Conservation (phyloP, 2,329 filamentous ascomycete genomes). For the Fusarium verrucosum region DNA sequence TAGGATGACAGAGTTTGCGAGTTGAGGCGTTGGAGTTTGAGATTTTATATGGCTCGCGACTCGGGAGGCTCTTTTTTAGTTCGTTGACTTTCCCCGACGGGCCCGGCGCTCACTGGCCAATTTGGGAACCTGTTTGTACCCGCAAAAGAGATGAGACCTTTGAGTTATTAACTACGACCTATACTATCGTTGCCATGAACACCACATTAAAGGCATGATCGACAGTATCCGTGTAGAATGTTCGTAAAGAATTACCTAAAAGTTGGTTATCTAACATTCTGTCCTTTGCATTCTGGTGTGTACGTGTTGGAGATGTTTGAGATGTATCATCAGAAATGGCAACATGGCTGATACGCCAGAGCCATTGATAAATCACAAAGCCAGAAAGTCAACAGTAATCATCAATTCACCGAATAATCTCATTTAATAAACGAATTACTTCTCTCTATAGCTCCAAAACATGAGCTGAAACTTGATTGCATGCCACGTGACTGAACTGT, state of each 20-base stretch:
- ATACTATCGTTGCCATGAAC: slow-evolving; percentile 1
- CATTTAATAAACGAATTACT: too few species aligned
- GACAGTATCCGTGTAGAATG: background rate
- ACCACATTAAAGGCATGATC: slow-evolving; percentile 1
- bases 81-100: slow-evolving; percentile 29
- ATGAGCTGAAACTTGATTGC: background rate
- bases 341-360: too few species aligned
- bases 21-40: slow-evolving; percentile 34
- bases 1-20: slow-evolving; percentile 3
- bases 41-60: slow-evolving; percentile 42
- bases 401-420: too few species aligned
- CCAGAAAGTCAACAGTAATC: too few species aligned
- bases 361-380: too few species aligned
- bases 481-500: slow-evolving; percentile 39
- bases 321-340: too few species aligned
- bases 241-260: background rate
- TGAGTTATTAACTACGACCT: too few species aligned
- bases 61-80: slow-evolving; percentile 32
- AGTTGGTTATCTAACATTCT: background rate
- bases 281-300: too few species aligned
- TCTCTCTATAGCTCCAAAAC: too few species aligned
- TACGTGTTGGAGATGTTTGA: too few species aligned
- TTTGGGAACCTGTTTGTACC: slow-evolving; percentile 29
- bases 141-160: slow-evolving; percentile 21
- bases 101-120: slow-evolving; percentile 30